A percentile compares a stretch with the other conserved stretches of the same genome.
Conservation (phyloP, 805 yeast species). For the Wickerhamomyces mucosus region DNA sequence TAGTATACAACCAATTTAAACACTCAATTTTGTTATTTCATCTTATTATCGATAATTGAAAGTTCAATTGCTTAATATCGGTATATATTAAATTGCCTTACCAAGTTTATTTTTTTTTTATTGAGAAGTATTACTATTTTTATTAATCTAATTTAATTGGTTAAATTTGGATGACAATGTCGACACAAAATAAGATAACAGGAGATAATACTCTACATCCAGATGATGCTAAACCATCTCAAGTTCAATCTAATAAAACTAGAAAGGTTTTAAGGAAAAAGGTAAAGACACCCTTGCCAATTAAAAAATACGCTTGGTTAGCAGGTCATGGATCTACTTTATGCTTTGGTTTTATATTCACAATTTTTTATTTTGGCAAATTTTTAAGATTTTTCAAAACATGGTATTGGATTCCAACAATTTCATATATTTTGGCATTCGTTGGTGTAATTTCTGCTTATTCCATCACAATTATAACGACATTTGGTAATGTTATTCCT, state of each 20-base stretch:
- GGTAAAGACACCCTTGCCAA: constrained; percentile 24
- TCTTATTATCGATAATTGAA: no score
- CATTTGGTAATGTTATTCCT: constrained; percentile 54
- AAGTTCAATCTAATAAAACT: constrained; percentile 12
- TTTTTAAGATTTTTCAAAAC: constrained; percentile 4
- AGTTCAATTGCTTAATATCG: no score
- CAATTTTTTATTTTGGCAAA: constrained; percentile 20
- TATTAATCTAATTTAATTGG: no score
- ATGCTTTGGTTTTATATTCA: constrained; percentile 31
- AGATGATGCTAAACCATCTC: no score
- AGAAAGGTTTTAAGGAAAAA: constrained; percentile 29
- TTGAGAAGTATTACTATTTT: no score
- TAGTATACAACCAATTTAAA: no score
- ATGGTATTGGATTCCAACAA: constrained; percentile 35
- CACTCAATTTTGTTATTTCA: no score
- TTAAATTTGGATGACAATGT: no score
- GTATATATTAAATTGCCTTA: no score
- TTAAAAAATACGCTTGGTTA: constrained; percentile 43
- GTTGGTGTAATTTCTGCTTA: constrained; percentile 48
- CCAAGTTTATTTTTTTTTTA: no score
- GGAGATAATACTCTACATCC: no score
- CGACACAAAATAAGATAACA: no score
- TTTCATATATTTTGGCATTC: constrained; percentile 45
- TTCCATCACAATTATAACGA: constrained; percentile 43
- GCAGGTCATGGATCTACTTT: constrained; percentile 43